Evolutionary conservation across 768 basidiomycete species (phyloP).

Genomic region (Lactarius hatsudake): DNA sequence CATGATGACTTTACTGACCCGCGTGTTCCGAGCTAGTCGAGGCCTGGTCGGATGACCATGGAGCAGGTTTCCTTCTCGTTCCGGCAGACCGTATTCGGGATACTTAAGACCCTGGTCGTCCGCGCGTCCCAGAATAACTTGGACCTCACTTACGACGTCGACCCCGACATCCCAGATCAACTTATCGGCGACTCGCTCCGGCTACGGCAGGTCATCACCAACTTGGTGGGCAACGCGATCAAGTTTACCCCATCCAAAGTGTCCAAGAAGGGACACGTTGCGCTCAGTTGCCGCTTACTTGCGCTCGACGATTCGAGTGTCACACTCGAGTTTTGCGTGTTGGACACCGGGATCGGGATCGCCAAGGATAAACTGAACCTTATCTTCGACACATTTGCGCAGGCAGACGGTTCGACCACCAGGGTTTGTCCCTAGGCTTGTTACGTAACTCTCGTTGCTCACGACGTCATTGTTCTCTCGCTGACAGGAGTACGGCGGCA

Average conservation of each 20-base stretch:
- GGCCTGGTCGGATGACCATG: conserved; percentile 99
- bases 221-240: conserved; percentile 93
- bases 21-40: conserved; percentile 59
- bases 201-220: conserved; percentile 92
- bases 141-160: conserved; percentile 94
- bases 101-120: conserved; percentile 96
- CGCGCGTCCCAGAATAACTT: conserved; percentile 96
- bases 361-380: conserved; percentile 97
- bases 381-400: conserved; percentile 99
- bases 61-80: conserved; percentile 98
- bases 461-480: not conserved
- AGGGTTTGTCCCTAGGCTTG: conserved; percentile 51
- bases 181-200: conserved; percentile 95
- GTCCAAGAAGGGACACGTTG: conserved; percentile 81
- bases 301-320: conserved; percentile 79
- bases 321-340: conserved; percentile 94
- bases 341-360: conserved; percentile 98
- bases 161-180: conserved; percentile 93
- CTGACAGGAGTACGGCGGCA: conserved; percentile 89
- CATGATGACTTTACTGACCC: not conserved
- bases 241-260: conserved; percentile 90
- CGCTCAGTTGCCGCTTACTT: conserved; percentile 78
- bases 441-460: not conserved
- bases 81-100: conserved; percentile 95
- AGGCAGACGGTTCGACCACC: conserved; percentile 98